A percentile compares a stretch with the other conserved stretches of the same genome.
These are phyloP conservation scores for Parsonsia alboflavescens DNA, from an alignment of 257 asterid species.

Conservation along the genomic window DNA sequence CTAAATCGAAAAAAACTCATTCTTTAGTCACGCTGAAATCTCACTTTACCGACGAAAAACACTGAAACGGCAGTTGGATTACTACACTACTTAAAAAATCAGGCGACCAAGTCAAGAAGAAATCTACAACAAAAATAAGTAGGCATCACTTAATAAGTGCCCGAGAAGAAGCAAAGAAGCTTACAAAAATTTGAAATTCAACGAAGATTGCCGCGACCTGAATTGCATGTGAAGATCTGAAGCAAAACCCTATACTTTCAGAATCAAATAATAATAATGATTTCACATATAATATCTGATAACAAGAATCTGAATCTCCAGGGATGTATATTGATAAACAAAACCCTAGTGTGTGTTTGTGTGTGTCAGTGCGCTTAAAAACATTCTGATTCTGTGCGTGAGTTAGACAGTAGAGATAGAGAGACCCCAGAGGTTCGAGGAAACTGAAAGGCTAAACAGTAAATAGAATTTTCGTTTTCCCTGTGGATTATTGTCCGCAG, in stretches of 20 bases:
- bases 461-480: not conserved
- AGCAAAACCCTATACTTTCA: slow-evolving; percentile 1
- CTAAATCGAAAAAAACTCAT: not conserved
- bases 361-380: not conserved
- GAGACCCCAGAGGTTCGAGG: not conserved
- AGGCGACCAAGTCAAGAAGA: not conserved
- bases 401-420: not conserved
- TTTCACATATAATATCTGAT: not conserved
- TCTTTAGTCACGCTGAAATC: not conserved
- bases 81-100: not conserved
- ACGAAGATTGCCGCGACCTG: not conserved
- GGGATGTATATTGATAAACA: not conserved
- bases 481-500: too few species aligned
- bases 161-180: slow-evolving; percentile 6
- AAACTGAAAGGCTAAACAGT: not conserved
- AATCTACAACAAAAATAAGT: not conserved
- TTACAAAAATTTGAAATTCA: slow-evolving; percentile 5
- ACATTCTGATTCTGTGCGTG: not conserved
- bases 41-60: not conserved
- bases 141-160: not conserved
- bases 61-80: not conserved
- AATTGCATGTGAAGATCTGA: not conserved
- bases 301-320: not conserved
- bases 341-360: slow-evolving; percentile 16
- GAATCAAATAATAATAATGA: not conserved